These are phyloP conservation scores for Pelargonium hybrid DNA, from an alignment of 441 rosid species.

Conservation along the genomic window DNA sequence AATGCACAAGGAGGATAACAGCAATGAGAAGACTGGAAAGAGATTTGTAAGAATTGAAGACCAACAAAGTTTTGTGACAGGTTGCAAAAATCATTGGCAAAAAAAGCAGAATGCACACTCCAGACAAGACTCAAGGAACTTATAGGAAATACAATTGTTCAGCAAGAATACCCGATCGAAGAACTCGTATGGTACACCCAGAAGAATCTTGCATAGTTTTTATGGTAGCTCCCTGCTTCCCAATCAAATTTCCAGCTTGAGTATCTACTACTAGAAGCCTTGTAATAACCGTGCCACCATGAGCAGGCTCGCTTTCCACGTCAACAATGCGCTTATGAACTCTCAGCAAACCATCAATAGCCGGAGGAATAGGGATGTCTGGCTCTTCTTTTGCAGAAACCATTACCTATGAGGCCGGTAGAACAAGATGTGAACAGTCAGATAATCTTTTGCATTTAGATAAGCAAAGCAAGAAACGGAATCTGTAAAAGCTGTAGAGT, in stretches of 20 bases:
- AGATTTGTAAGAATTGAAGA: neutral
- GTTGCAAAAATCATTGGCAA: neutral
- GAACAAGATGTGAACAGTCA: neutral
- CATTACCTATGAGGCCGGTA: conserved; percentile 16
- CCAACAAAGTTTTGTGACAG: neutral
- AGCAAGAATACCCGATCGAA: conserved; percentile 14
- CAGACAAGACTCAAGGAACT: neutral
- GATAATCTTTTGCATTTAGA: neutral
- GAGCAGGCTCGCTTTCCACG: conserved; percentile 18
- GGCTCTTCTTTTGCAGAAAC: conserved; percentile 32
- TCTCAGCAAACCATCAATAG: conserved; percentile 27
- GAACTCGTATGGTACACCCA: conserved; percentile 24
- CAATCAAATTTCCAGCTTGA: conserved; percentile 27
- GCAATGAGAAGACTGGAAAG: neutral
- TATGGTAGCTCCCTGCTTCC: conserved; percentile 26
- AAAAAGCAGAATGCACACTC: neutral
- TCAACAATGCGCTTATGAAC: conserved; percentile 24
- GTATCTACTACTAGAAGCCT: conserved; percentile 26
- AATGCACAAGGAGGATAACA: neutral
- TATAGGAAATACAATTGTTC: neutral
- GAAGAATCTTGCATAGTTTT: conserved; percentile 28
- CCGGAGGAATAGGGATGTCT: conserved; percentile 28
- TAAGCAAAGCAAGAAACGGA: neutral
- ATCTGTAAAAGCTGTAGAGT: too few relatives aligned
- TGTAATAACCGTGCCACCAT: conserved; percentile 22